These are phyloP conservation scores for Copromyces sp. DNA, from an alignment of 495 filamentous ascomycete genomes.

Conservation along the genomic window DNA sequence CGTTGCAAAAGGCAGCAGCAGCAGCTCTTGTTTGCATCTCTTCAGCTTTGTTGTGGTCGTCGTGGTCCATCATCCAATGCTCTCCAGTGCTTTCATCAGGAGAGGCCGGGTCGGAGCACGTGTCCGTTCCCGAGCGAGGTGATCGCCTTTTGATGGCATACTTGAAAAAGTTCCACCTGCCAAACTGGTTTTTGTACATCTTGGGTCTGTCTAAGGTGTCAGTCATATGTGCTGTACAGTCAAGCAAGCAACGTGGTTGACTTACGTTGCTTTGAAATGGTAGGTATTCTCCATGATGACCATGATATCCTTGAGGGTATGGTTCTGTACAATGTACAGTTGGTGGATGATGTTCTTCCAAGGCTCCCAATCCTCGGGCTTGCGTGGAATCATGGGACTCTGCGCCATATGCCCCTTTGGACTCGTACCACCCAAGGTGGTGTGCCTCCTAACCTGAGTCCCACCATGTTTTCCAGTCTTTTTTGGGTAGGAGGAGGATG, in stretches of 20 bases:
- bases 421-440: neutral
- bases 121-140: slow-evolving; percentile 2
- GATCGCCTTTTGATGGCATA: slow-evolving; percentile 19
- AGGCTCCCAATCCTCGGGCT: slow-evolving; percentile 22
- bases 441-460: neutral
- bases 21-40: neutral
- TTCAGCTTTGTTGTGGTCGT: neutral
- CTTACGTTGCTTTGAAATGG: slow-evolving; percentile 23
- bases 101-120: neutral
- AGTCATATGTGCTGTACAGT: neutral
- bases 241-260: neutral
- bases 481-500: neutral
- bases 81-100: neutral
- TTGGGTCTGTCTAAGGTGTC: slow-evolving; percentile 13
- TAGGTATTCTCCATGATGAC: slow-evolving; percentile 18
- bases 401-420: neutral
- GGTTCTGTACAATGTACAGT: slow-evolving; percentile 25
- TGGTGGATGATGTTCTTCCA: slow-evolving; percentile 19
- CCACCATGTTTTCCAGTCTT: neutral
- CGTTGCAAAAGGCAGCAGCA: neutral
- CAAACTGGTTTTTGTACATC: slow-evolving; percentile 28
- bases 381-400: slow-evolving; percentile 13
- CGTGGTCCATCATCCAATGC: neutral
- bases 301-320: slow-evolving; percentile 23
- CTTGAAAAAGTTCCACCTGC: slow-evolving; percentile 25